Base-by-base conservation (phyloP, 2,329 filamentous ascomycete species). In the Alternaria gansuensis region DNA sequence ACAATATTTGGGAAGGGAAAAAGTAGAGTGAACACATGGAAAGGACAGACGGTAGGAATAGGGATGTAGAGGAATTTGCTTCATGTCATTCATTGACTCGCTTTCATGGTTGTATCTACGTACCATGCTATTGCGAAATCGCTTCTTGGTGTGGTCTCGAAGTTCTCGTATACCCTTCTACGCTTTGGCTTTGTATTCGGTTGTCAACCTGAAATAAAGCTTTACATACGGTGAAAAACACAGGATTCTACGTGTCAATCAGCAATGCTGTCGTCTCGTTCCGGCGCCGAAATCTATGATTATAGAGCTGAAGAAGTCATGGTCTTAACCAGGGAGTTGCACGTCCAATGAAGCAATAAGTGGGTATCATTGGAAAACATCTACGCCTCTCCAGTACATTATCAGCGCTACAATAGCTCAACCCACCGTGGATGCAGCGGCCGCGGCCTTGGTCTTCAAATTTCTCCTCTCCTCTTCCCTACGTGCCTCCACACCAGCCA, bases 401-500 rank as follows among this genome's bases (percentile, higher is more conserved):
- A 34, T 33, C 8, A n/a, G 31, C 44, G 9, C 37, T 33, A 48
- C 21, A 17, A 17, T 17, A 10, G 13, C 28, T 45, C 36, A 57
- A n/a, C 56, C 45, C 14, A n/a, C 34, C 44, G 34, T 57, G 9
- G 52, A 51, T 8, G 57, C 59, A 17, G 68, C 56, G 33, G 62
- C 61, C 2, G 64, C 60, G 33, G 65, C 63, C 62, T 85, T 82
- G 39, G 81, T 81, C 65, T 78, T 80, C 62, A 82, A 21, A 37
- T 59, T 62, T 31, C 51, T 80, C 49, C 82, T 81, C 66, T 87
- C 85, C 50, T 85, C 83, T 61, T 88, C 85, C 64, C 79, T 79
- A 60, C 82, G 82, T 40, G 81, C 79, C 62, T 86, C 85, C 28
- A 87, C 84, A 10, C 83, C 82, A 58, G 81, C 82, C 79, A 89